Evolutionary conservation across 2,329 filamentous ascomycete genomes (phyloP), one percentile per base, ranked within the genome.

Genomic region (Aspergillus aculeatinus): DNA sequence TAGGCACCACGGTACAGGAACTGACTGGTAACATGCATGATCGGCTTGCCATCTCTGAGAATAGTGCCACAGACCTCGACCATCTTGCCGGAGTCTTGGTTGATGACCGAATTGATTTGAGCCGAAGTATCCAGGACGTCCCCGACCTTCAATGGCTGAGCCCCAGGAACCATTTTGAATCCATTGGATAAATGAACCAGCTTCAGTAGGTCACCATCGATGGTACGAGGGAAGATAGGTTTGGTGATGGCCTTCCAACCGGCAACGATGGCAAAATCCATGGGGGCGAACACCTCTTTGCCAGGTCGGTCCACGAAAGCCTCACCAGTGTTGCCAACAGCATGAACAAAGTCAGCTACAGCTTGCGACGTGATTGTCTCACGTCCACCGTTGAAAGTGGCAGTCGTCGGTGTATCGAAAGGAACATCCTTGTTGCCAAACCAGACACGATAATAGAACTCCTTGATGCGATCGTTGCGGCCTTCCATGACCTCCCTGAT

Each of bases 161-260:
- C 95, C 58, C 96, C 95, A 31, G 95, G 93, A 67, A 98, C 86
- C 95, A 99, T 99, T 70, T 95, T 90, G 88, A 98, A 99, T 63
- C 91, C 89, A 77, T 99, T 99, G 52, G 95, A 98, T 63, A 99
- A 80, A 79, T 99, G 95, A 12, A 99, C 94, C 57, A 99, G 87
- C 81, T 96, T 97, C 63, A 99, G 84, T 57, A 99, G 82, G 74
- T 99, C 95, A 66, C 96, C 95, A 69, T 99, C 95, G 70, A 99
- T 98, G 63, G 88, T 91, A 68, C 92, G 89, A 65, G 95, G 95
- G 85, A 99, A 99, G 77, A 99, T 99, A 14, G 95, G 95, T 84
- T 98, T 98, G 11, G 93, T 99, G 72, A 99, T 99, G 48, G 95
- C 95, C 81, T 99, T 98, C 93, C 93, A 97, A 63, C 93, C 93